Percentiles rank a stretch among this genome's conserved stretches.
These are phyloP conservation scores for Cladobotryum mycophilum DNA, from an alignment of 2,329 filamentous ascomycete genomes.

Conservation along the genomic window DNA sequence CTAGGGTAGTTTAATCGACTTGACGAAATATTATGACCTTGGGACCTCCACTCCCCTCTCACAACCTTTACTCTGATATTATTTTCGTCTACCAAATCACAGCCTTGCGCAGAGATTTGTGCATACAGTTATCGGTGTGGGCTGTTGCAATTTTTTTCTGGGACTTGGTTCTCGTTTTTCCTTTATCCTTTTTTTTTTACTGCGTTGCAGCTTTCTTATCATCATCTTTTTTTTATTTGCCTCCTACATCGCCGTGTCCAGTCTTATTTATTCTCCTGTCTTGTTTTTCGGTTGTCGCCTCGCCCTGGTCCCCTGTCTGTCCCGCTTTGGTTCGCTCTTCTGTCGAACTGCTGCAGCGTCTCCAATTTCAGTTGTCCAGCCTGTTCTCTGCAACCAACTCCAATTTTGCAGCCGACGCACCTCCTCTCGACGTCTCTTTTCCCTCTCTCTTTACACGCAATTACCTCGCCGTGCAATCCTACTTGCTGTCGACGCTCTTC, in stretches of 20 bases:
- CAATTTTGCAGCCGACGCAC: not conserved
- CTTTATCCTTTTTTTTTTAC: constrained; percentile 19
- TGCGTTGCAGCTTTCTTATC: constrained; percentile 15
- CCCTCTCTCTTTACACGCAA: not conserved
- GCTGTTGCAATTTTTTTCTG: constrained; percentile 20
- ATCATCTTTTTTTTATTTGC: constrained; percentile 15
- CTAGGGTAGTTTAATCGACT: constrained; percentile 4
- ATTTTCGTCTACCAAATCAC: constrained; percentile 8
- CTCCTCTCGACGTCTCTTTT: not conserved
- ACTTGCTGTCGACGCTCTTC: not conserved
- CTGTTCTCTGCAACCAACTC: not conserved
- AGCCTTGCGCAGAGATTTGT: constrained; percentile 14
- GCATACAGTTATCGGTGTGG: constrained; percentile 12
- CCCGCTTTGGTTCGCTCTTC: constrained; percentile 6
- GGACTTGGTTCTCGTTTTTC: constrained; percentile 19
- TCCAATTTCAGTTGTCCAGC: not conserved
- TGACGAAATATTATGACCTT: not conserved
- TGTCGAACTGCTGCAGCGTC: not conserved
- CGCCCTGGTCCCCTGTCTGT: constrained; percentile 15
- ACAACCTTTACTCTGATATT: constrained; percentile 11
- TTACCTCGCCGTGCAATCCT: not conserved
- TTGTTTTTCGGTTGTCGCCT: constrained; percentile 9
- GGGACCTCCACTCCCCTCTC: constrained; percentile 7
- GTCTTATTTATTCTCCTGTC: not conserved
- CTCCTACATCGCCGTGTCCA: constrained; percentile 15